Percentiles rank a stretch among this genome's conserved stretches.
These are phyloP conservation scores for Plasmodium chabaudi DNA, from an alignment of 169 alveolate genomes.

Conservation along the genomic window DNA sequence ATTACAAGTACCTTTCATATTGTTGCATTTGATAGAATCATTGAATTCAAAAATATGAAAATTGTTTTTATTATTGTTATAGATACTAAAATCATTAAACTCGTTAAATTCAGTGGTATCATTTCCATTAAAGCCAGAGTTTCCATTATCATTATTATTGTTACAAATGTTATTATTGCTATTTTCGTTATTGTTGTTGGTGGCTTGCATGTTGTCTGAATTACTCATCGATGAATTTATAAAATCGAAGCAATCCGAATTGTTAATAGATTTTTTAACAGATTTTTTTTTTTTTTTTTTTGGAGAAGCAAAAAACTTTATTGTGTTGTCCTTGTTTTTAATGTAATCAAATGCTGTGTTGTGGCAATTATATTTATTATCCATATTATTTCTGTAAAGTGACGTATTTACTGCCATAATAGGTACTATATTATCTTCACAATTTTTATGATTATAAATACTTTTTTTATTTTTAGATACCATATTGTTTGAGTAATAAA, in stretches of 20 bases:
- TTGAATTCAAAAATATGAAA: slow-evolving; percentile 55
- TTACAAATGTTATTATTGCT: not conserved
- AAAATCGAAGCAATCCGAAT: slow-evolving; percentile 55
- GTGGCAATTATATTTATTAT: slow-evolving; percentile 64
- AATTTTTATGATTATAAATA: slow-evolving; percentile 28
- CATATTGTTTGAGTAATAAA: slow-evolving; percentile 40
- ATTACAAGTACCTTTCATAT: slow-evolving; percentile 24
- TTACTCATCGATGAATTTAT: slow-evolving; percentile 52
- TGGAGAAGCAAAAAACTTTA: slow-evolving; percentile 76
- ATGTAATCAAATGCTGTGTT: slow-evolving; percentile 75
- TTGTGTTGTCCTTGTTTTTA: slow-evolving; percentile 72
- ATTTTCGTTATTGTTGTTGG: not conserved
- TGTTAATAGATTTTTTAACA: slow-evolving; percentile 52
- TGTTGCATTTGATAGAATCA: slow-evolving; percentile 36
- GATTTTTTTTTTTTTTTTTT: slow-evolving; percentile 67
- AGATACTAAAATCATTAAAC: too few relatives aligned
- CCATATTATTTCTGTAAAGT: slow-evolving; percentile 67
- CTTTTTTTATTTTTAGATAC: slow-evolving; percentile 68
- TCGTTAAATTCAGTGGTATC: not conserved
- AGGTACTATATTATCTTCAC: slow-evolving; percentile 53
- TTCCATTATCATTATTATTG: not conserved
- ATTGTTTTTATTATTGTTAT: slow-evolving; percentile 14
- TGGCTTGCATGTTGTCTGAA: slow-evolving; percentile 26
- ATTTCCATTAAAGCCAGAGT: not conserved
- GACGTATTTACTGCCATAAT: slow-evolving; percentile 75